Base-by-base conservation (phyloP, 805 yeast species). In the Hanseniaspora guilliermondii region DNA sequence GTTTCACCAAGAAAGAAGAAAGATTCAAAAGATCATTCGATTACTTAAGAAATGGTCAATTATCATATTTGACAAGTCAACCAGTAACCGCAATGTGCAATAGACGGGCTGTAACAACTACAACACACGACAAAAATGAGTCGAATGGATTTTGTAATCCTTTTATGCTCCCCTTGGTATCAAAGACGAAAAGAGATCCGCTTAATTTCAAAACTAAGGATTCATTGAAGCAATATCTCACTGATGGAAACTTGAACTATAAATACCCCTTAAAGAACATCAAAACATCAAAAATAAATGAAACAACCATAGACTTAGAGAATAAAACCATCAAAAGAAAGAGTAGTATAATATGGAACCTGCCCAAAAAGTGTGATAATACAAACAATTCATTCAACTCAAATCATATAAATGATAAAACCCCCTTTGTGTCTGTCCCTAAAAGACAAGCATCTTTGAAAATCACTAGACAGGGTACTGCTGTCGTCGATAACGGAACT, bases 1-100 rank as follows among this genome's bases (percentile, higher is more conserved):
- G 54, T 19, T 50, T 50, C 11, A 42, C 54, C n/a, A 50, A 50
- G 22, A 35, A 37, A 17, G 54, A 50, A 42, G 54, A 50, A 36
- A 42, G 35, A 9, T 50, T 50, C n/a, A 50, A 50, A 42, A 50
- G 54, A 42, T 50, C 54, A 3, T 50, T 24, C 21, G 38, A 50
- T 19, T 50, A 50, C 22, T 24, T 50, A 8, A 42, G 54, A 42
- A 50, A 42, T 14, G 54, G 54, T 5, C 54, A 50, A 14, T 33
- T 50, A 6, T 50, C 54, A 25, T 42, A 50, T 25, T 22, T 50
- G 11, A 42, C 54, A n/a, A 50, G 54, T 19, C 48, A 41, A n/a
- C 54, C 54, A 25, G 46, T 50, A 25, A 50, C 38, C 16, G 47
- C 42, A 4, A 33, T 50, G 38, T 35, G 38, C 12, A n/a, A 35